Percentiles rank a stretch among this genome's conserved stretches.
Conservation (phyloP, 116 monocot genomes). For the Trichopus zeylanicus region DNA sequence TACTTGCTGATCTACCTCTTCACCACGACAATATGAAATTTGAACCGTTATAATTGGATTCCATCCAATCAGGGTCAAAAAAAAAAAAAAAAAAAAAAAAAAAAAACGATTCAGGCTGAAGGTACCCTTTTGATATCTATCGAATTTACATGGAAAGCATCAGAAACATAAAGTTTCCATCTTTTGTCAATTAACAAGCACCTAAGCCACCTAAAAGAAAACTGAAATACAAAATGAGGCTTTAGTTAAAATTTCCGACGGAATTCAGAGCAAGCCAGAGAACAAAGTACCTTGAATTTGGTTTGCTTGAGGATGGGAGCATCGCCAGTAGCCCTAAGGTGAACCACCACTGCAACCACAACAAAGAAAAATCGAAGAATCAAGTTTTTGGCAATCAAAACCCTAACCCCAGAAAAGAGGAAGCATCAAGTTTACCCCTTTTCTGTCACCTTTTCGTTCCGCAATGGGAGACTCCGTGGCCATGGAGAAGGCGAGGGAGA, state of each 20-base stretch:
- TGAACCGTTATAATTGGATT: no score
- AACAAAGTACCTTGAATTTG: slow-evolving; percentile 6
- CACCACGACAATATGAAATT: no score
- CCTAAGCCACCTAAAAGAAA: no score
- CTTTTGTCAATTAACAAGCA: background rate
- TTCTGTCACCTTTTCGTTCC: slow-evolving; percentile 5
- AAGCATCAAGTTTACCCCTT: background rate
- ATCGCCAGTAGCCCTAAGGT: slow-evolving; percentile 10
- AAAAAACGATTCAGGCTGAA: no score
- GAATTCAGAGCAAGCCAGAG: background rate
- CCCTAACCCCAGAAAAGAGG: background rate
- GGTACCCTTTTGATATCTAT: background rate
- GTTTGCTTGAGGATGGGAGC: slow-evolving; percentile 11
- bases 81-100: no score
- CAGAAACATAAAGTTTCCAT: background rate
- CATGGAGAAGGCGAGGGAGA: background rate
- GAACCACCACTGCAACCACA: slow-evolving; percentile 8
- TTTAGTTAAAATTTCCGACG: background rate
- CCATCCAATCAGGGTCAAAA: no score
- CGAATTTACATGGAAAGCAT: background rate
- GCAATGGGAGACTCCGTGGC: background rate
- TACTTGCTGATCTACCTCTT: no score
- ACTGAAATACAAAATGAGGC: background rate
- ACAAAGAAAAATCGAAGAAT: background rate
- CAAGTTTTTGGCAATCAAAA: background rate